Evolutionary conservation across 2,329 filamentous ascomycete species (phyloP), one percentile per base, ranked within the genome.

Genomic region (Fusarium sp.): DNA sequence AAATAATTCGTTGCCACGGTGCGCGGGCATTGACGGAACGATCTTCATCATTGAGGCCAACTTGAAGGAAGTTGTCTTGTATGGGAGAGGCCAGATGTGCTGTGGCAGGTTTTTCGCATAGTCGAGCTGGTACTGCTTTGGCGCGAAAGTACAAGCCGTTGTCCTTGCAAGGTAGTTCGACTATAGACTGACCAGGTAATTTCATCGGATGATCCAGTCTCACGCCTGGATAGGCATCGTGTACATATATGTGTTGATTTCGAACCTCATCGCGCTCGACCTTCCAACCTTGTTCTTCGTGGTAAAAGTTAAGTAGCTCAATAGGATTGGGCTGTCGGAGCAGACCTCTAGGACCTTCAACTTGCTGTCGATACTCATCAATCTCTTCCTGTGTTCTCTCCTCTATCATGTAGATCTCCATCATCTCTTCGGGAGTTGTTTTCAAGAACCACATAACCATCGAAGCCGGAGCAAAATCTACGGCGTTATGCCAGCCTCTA

Each of bases 1-100:
- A 65, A 7, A 65, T 32, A 8, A 65, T 58, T 7, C 42, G 53
- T 14, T 65, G 62, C 62, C 62, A 64, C 0, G 59, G 42, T 3
- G 36, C 40, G 6, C 62, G 47, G 2, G 30, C 6, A 7, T 64
- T 65, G 4, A 59, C 28, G 7, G 59, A 65, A 2, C 53, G 21
- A 4, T 64, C 59, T 11, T 64, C 59, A 7, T 64, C 59, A 5
- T 50, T 54, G 9, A 59, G 32, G 2, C 62, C 62, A 23, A 65
- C 46, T 15, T 65, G 62, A 12, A 65, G 32, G 9, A 58, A 65
- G 2, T 21, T 36, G 4, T 58, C 52, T 2, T 34, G 20, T 17
- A 64, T 10, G 11, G 58, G 61, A 0, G 58, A 57, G 0, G 46
- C 43, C 2, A 49, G 1, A 17, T 28, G 30, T 12, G 32, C 21